Conservation (phyloP, 73 alveolate species). For the Stentor coeruleus region DNA sequence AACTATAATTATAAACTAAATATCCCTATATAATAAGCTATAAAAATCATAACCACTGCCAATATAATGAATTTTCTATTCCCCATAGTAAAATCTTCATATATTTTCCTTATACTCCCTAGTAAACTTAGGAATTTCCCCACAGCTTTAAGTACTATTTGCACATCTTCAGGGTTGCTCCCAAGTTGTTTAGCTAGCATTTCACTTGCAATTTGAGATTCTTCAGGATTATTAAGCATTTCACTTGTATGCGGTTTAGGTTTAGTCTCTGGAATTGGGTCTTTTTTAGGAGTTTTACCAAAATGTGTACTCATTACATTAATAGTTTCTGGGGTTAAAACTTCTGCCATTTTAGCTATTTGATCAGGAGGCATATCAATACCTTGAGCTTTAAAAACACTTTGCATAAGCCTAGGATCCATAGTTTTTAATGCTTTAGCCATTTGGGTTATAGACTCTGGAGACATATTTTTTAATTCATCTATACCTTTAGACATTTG, state of each 20-base stretch:
- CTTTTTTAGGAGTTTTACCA: too few relatives aligned
- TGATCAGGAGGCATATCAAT: slow-evolving; percentile 2
- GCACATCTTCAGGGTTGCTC: slow-evolving; percentile 10
- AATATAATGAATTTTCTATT: neutral
- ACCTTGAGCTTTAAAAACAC: neutral
- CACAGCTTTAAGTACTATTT: neutral
- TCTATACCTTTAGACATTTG: slow-evolving; percentile 9
- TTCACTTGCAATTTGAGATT: neutral
- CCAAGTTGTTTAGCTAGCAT: slow-evolving; percentile 12
- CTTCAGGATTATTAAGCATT: slow-evolving; percentile 22
- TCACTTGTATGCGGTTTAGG: too few relatives aligned
- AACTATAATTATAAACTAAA: too few relatives aligned
- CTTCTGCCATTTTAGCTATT: slow-evolving; percentile 1
- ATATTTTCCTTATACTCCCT: neutral
- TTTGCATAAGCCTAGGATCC: slow-evolving; percentile 6
- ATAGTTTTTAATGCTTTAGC: neutral
- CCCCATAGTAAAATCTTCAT: neutral
- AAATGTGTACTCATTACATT: neutral
- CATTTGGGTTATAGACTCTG: neutral
- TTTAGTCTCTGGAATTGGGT: too few relatives aligned
- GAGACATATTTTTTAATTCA: neutral
- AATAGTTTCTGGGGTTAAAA: neutral
- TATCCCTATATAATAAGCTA: neutral
- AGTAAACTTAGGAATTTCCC: neutral
- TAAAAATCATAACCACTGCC: neutral